A percentile compares a stretch with the other conserved stretches of the same genome.
These are phyloP conservation scores for Chlorella sp. DNA, from an alignment of 139 green algal genomes.

Conservation along the genomic window DNA sequence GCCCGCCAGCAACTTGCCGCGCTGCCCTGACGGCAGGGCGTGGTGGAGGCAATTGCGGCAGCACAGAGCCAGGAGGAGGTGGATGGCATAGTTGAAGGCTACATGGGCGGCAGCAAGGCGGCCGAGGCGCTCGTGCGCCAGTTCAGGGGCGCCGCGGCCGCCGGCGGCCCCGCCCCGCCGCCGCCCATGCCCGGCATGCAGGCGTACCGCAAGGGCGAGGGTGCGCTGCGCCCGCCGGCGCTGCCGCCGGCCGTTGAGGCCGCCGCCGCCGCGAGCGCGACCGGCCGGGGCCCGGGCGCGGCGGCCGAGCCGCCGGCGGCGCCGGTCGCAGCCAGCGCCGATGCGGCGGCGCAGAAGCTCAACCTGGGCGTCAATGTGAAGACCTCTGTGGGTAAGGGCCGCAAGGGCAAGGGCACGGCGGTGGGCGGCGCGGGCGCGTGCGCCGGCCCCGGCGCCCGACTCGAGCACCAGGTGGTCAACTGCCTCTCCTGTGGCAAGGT, in stretches of 20 bases:
- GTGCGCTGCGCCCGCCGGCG: not conserved
- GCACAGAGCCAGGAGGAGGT: constrained; percentile 7
- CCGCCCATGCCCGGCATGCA: constrained; percentile 5
- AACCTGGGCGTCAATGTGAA: constrained; percentile 29
- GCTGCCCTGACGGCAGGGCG: constrained; percentile 2
- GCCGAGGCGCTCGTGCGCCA: constrained; percentile 1
- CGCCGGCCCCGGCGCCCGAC: not conserved
- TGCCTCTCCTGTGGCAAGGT: constrained; percentile 88
- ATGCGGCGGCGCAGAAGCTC: not conserved
- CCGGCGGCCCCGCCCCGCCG: not conserved
- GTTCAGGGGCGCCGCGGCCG: not conserved
- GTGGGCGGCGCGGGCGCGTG: not conserved
- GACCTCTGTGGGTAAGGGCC: constrained; percentile 6
- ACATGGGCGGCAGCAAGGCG: not conserved
- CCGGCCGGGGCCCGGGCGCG: not conserved
- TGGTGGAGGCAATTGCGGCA: constrained; percentile 14
- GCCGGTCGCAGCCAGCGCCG: not conserved
- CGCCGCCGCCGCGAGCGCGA: not conserved
- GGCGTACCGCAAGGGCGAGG: not conserved
- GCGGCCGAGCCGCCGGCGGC: not conserved
- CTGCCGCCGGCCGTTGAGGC: too few relatives aligned
- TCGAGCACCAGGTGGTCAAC: constrained; percentile 61
- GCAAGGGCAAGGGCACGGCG: not conserved
- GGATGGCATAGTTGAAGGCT: constrained; percentile 20
- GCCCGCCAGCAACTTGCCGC: not conserved